Conservation (phyloP, 2,329 filamentous ascomycete species). For the Basipetospora chlamydospora region DNA sequence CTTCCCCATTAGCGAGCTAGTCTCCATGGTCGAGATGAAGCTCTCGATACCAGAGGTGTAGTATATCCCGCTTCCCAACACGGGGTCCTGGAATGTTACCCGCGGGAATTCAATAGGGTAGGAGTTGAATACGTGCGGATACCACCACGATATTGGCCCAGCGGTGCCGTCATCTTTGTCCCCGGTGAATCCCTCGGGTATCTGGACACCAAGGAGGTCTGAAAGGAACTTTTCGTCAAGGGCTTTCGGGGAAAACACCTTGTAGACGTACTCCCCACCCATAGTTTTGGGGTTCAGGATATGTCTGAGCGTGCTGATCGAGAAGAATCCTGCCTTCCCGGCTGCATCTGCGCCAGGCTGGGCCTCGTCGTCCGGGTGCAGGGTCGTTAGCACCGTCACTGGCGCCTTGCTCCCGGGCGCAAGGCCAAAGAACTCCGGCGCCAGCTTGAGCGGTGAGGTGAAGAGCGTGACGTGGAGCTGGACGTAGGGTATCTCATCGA, state of each 20-base stretch:
- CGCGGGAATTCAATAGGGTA: conserved; percentile 80
- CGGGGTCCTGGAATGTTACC: conserved; percentile 71
- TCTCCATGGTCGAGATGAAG: conserved; percentile 97
- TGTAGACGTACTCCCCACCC: conserved; percentile 44
- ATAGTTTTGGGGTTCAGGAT: conserved; percentile 45
- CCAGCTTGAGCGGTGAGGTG: conserved; percentile 60
- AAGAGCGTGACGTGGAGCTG: conserved; percentile 83
- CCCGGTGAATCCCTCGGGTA: conserved; percentile 26
- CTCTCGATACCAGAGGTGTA: conserved; percentile 70
- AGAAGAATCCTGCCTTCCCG: conserved; percentile 70
- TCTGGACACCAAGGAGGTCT: conserved; percentile 31
- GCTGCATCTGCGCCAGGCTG: conserved; percentile 40
- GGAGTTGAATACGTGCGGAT: conserved; percentile 64
- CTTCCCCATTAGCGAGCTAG: conserved; percentile 78
- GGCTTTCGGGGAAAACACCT: conserved; percentile 46
- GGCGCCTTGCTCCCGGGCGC: conserved; percentile 44
- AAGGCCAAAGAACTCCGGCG: conserved; percentile 58
- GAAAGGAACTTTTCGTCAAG: conserved; percentile 39
- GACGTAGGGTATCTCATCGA: conserved; percentile 75
- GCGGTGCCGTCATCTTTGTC: conserved; percentile 17
- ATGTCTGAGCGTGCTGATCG: conserved; percentile 58
- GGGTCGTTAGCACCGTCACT: conserved; percentile 67
- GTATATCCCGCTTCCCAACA: conserved; percentile 52
- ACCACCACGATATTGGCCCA: conserved; percentile 55
- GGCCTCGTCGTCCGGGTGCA: conserved; percentile 43